phyloP scores from a whole-genome alignment of 2,329 filamentous ascomycete species.

The Cercospora sp. region DNA sequence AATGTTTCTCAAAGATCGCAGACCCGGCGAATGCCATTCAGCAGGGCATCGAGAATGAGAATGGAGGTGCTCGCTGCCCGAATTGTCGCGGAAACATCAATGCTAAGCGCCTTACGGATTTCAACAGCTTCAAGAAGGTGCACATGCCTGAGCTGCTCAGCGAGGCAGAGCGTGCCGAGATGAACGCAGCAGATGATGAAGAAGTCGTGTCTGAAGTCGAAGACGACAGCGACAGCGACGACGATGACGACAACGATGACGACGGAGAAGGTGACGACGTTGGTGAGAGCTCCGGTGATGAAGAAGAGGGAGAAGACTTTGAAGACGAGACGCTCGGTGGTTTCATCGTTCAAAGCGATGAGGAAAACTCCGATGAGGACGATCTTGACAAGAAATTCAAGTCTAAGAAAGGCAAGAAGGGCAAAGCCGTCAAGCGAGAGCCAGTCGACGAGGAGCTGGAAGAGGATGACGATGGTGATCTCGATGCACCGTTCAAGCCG shows the following conservation, averaged over 20 bases:
- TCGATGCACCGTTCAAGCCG: background rate
- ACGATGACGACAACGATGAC: slow-evolving; percentile 43
- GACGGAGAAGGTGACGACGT: slow-evolving; percentile 29
- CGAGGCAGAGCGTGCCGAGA: slow-evolving; percentile 36
- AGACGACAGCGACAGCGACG: slow-evolving; percentile 44
- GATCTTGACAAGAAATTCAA: slow-evolving; percentile 17
- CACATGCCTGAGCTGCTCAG: slow-evolving; percentile 60
- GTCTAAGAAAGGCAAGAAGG: slow-evolving; percentile 14
- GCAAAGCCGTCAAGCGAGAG: slow-evolving; percentile 10
- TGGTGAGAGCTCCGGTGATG: slow-evolving; percentile 46
- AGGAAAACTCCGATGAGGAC: slow-evolving; percentile 29
- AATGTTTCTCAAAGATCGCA: slow-evolving; percentile 70
- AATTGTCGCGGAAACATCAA: slow-evolving; percentile 70
- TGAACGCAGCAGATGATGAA: slow-evolving; percentile 31
- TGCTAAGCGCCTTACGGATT: slow-evolving; percentile 70
- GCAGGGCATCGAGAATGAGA: slow-evolving; percentile 64
- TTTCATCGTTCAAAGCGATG: slow-evolving; percentile 57
- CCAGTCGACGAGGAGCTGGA: slow-evolving; percentile 2
- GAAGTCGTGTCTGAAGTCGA: slow-evolving; percentile 41
- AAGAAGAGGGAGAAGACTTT: slow-evolving; percentile 42
- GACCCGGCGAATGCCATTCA: slow-evolving; percentile 61
- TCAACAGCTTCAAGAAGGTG: slow-evolving; percentile 69
- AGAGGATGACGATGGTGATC: slow-evolving; percentile 8
- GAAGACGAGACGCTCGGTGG: slow-evolving; percentile 43
- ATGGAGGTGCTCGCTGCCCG: slow-evolving; percentile 64